Evolutionary conservation across 352 stramenopile species (phyloP), one percentile per base, ranked within the genome.

Genomic region (Phytophthora nicotianae): DNA sequence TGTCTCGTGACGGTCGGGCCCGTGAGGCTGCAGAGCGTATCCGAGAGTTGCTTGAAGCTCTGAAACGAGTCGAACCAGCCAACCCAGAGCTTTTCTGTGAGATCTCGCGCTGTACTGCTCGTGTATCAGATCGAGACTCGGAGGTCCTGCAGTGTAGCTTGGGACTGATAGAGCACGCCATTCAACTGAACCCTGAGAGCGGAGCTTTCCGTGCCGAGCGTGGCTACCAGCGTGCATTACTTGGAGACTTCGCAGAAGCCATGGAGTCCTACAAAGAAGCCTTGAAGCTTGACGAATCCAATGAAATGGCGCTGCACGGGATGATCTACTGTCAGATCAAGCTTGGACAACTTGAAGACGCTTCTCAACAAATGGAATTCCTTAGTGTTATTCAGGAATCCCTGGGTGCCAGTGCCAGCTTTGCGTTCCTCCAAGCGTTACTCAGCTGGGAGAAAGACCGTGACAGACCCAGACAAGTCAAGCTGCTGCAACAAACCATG

Each of bases 311-410:
- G n/a, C 75, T 98, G 5, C 81, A 93, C 38, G 92, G 91, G 0
- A 74, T 96, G 41, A 97, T 98, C 59, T 97, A 96, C 70, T 97
- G 90, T 64, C 92, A 98, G 66, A 84, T 98, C 60, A 94, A 93
- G 45, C 59, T 91, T 4, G 89, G 88, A 5, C 75, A 93, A 50
- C 63, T 96, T 5, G 88, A 97, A 43, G 92, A 98, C 52, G 93
- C 93, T 1, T 85, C 86, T 0, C 83, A 96, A 63, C 93, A 98
- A 59, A 90, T 98, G 74, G 93, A 98, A 45, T 96, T 98, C 55
- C 62, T 98, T 4, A 87, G 73, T 20, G 84, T 97, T 10, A 91
- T 98, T 53, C 89, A 97, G 40, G 86, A 96, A 72, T 95, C 69
- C 9, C 96, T 94, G 14, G 83, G 79, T 8, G 77, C 81, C 10